Conservation (phyloP, 2,329 filamentous ascomycete species). For the Fusarium sp. region DNA sequence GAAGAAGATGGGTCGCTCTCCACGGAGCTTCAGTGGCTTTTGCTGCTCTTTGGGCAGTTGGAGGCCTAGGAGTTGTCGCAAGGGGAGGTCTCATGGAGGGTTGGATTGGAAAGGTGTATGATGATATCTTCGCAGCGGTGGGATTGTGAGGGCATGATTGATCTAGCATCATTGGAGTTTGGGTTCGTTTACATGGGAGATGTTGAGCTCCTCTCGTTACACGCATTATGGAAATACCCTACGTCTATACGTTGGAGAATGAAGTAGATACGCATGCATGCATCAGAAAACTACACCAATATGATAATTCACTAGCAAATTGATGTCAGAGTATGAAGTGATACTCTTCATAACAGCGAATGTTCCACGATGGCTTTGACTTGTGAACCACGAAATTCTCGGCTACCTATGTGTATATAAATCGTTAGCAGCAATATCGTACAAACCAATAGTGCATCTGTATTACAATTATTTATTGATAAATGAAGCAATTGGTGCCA, state of each 20-base stretch:
- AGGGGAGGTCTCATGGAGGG: conserved; percentile 74
- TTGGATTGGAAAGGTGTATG: conserved; percentile 84
- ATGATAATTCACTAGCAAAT: neutral
- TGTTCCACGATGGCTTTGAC: too few species aligned
- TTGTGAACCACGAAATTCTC: neutral
- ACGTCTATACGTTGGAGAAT: conserved; percentile 9
- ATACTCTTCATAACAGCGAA: accelerated
- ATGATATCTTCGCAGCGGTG: conserved; percentile 64
- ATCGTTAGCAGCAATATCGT: accelerated
- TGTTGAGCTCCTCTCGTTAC: conserved; percentile 24
- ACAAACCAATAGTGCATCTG: neutral
- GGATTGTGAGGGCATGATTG: conserved; percentile 39
- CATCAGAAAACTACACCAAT: neutral
- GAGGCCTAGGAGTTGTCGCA: conserved; percentile 81
- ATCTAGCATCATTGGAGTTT: conserved; percentile 37
- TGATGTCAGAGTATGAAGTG: neutral
- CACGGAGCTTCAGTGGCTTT: conserved; percentile 70
- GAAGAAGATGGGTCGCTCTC: conserved; percentile 75
- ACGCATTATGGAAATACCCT: conserved; percentile 40
- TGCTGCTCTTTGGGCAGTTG: conserved; percentile 79
- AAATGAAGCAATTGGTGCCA: neutral
- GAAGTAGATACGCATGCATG: neutral
- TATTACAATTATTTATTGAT: neutral
- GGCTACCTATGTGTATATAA: too few species aligned
- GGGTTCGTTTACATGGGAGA: conserved; percentile 29